A percentile compares a stretch with the other conserved stretches of the same genome.
Conservation (phyloP, 768 basidiomycete genomes). For the Neoboletus magnificus region DNA sequence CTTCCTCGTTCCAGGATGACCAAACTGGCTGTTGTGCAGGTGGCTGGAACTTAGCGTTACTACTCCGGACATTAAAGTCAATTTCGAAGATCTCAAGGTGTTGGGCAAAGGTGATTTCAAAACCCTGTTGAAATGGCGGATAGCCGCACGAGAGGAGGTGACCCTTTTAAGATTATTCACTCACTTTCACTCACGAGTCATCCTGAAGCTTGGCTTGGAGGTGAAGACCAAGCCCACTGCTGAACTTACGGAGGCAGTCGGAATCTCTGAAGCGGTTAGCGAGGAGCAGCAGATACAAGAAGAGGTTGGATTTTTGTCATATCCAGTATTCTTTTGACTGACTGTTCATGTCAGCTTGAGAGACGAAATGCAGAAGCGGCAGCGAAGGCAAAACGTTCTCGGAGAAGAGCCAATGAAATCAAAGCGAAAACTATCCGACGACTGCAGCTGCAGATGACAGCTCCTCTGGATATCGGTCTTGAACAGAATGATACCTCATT, state of each 20-base stretch:
- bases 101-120: constrained; percentile 99
- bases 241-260: constrained; percentile 70
- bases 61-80: constrained; percentile 74
- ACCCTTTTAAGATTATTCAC: neutral
- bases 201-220: constrained; percentile 73
- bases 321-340: neutral
- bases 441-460: constrained; percentile 96
- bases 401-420: constrained; percentile 84
- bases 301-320: constrained; percentile 52
- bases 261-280: constrained; percentile 66
- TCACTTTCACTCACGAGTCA: constrained; percentile 3
- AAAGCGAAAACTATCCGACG: constrained; percentile 85
- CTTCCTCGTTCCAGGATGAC: neutral
- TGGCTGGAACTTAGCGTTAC: constrained; percentile 76
- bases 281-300: constrained; percentile 88
- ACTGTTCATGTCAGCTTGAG: constrained; percentile 56
- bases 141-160: constrained; percentile 85
- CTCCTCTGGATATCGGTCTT: constrained; percentile 93
- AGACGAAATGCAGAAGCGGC: constrained; percentile 75
- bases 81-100: constrained; percentile 91
- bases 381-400: constrained; percentile 72
- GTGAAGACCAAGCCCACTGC: constrained; percentile 69
- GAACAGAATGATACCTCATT: constrained; percentile 77
- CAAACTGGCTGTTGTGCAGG: constrained; percentile 34
- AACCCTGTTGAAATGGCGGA: constrained; percentile 84